A percentile compares a stretch with the other conserved stretches of the same genome.
These are phyloP conservation scores for Postia placenta DNA, from an alignment of 768 basidiomycete species.

Conservation along the genomic window DNA sequence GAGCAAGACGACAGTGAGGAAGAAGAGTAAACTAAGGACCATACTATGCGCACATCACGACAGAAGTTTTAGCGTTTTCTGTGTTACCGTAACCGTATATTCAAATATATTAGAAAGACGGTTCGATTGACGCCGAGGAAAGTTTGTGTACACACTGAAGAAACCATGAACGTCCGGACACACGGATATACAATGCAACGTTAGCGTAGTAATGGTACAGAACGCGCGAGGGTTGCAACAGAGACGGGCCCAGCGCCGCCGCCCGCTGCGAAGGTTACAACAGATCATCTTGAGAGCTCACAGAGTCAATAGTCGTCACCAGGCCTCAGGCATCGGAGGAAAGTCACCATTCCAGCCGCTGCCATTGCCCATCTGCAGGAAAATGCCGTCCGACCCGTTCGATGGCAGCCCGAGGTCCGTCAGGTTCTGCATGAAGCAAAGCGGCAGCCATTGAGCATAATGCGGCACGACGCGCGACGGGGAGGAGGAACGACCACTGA, in stretches of 20 bases:
- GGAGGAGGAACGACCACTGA: slow-evolving; percentile 28
- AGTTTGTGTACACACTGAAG: no score
- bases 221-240: no score
- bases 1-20: slow-evolving; percentile 81
- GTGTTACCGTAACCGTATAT: no score
- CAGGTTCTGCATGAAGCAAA: slow-evolving; percentile 49
- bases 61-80: no score
- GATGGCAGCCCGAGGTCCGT: slow-evolving; percentile 87
- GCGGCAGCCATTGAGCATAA: background rate
- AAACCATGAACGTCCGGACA: no score
- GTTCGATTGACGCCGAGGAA: no score
- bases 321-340: slow-evolving; percentile 74
- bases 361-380: slow-evolving; percentile 64
- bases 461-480: background rate
- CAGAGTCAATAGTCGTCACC: slow-evolving; percentile 44
- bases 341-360: slow-evolving; percentile 79
- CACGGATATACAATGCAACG: background rate
- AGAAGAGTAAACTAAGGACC: slow-evolving; percentile 34
- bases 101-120: no score
- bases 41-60: no score
- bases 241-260: no score
- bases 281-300: no score
- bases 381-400: slow-evolving; percentile 88
- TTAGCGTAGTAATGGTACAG: no score
- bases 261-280: no score